Conservation (phyloP, 495 filamentous ascomycete genomes). For the Bombardia bombarda region DNA sequence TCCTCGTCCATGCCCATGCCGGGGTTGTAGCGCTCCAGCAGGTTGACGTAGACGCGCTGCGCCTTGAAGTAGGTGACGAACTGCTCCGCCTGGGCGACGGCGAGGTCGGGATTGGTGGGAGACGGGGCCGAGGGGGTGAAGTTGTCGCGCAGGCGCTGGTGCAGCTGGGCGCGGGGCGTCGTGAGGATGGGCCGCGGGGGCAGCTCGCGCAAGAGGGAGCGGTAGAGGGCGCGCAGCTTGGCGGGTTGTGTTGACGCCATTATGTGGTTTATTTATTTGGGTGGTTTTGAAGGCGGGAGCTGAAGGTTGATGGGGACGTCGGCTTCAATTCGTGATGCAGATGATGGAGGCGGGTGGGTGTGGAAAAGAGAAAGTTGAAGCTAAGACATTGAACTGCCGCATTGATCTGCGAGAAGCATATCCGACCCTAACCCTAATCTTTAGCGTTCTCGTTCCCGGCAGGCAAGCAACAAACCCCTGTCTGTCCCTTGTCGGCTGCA, state of each 20-base stretch:
- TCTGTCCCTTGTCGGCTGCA: background rate
- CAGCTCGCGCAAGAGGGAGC: constrained; percentile 83
- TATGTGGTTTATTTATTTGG: background rate
- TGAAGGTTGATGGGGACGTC: background rate
- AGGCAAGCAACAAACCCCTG: background rate
- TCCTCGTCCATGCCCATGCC: constrained; percentile 79
- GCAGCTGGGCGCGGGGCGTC: constrained; percentile 46
- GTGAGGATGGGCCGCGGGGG: constrained; percentile 56
- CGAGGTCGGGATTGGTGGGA: constrained; percentile 8
- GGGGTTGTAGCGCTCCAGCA: constrained; percentile 90
- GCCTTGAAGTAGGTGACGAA: constrained; percentile 70
- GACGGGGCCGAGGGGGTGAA: constrained; percentile 12
- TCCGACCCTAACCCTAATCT: constrained; percentile 18
- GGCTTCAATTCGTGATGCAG: too few species aligned
- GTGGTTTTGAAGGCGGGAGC: background rate
- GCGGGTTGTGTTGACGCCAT: constrained; percentile 7
- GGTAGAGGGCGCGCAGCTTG: constrained; percentile 73
- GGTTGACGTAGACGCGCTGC: constrained; percentile 68
- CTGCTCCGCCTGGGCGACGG: constrained; percentile 61
- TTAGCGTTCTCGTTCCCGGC: too few species aligned
- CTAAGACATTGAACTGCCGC: too few species aligned
- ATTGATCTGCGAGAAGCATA: too few species aligned
- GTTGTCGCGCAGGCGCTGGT: constrained; percentile 51
- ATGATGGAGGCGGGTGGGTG: too few species aligned
- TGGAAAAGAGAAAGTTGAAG: too few species aligned